Base-by-base conservation (phyloP, 768 basidiomycete genomes). In the Astraeus odoratus region DNA sequence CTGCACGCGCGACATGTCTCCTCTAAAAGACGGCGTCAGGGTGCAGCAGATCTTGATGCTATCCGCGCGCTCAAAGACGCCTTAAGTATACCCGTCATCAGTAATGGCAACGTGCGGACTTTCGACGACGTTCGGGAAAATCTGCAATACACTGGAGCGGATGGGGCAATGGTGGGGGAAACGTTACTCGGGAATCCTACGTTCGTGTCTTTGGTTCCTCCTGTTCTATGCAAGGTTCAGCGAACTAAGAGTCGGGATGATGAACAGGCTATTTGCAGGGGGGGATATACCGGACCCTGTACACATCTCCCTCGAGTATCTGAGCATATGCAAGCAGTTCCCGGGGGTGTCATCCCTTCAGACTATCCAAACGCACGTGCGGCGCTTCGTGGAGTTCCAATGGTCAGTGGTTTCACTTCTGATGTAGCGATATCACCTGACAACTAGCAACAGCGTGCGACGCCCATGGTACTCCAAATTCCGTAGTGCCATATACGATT, bases 141-240 rank as follows among this genome's bases (percentile, higher is more conserved):
- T 56, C 57, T 73, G 41, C 56, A 60, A 24, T 67, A 66, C 37
- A 86, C 85, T 3, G 68, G 73, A 13, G 83, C 84, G 35, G 79
- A 85, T 53, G 87, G 87, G 8, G 58, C 83, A 44, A 90, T 90
- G 87, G 83, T 88, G 1, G 87, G 83, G 8, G 86, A 89, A 57
- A 75, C 77, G n/a, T 63, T 89, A 26, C 67, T 87, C 4, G 77
- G 75, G 15, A 87, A 90, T 63, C 85, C 86, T 25, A 80, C 77
- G 86, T 87, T 49, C 27, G 72, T 60, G 20, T 31, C 36, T 42
- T 44, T 23, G 10, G 5, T 27, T 27, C 10, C 23, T 20, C 12
- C 6, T 20, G 1, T 30, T 24, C 25, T 16, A 20, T 13, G 26
- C 10, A 23, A n/a, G n/a, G 23, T n/a, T n/a, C n/a, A n/a, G n/a